phyloP scores from a whole-genome alignment of 164 flowering plant genomes.

The Akebia trifoliata region DNA sequence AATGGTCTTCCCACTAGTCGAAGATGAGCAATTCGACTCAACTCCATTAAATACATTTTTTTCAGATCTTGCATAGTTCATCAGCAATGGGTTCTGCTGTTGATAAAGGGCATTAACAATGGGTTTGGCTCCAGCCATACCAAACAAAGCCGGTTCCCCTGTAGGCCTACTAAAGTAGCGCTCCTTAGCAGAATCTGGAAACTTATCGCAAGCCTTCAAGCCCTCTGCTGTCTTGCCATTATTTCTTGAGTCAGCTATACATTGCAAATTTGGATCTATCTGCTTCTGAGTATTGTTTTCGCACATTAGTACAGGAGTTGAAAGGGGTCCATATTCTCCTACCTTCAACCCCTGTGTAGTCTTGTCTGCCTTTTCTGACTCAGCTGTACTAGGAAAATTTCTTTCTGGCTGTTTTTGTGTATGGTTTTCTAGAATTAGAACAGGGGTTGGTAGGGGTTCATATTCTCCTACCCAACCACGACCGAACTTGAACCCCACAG shows the following conservation, averaged over 20 bases:
- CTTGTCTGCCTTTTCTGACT: conserved; percentile 24
- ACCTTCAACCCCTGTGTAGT: not conserved
- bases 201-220: conserved; percentile 7
- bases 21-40: conserved; percentile 36
- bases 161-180: conserved; percentile 20
- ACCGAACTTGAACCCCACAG: conserved; percentile 67
- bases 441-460: conserved; percentile 72
- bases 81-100: conserved; percentile 30
- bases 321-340: conserved; percentile 8
- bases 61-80: conserved; percentile 25
- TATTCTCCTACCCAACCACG: conserved; percentile 98
- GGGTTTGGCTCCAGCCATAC: conserved; percentile 24
- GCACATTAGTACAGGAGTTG: conserved; percentile 49
- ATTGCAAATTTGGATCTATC: conserved; percentile 17
- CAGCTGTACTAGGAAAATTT: conserved; percentile 5
- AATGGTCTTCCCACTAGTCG: conserved; percentile 21
- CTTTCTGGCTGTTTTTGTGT: conserved; percentile 26
- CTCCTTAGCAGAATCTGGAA: conserved; percentile 26
- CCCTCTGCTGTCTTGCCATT: conserved; percentile 14
- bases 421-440: conserved; percentile 41
- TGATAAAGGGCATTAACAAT: conserved; percentile 7
- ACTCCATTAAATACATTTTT: conserved; percentile 33
- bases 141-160: conserved; percentile 27
- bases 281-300: conserved; percentile 32
- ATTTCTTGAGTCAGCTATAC: conserved; percentile 20